Percentiles rank a stretch among this genome's conserved stretches.
phyloP scores from a whole-genome alignment of 768 basidiomycete genomes.

The Hericium erinaceus region DNA sequence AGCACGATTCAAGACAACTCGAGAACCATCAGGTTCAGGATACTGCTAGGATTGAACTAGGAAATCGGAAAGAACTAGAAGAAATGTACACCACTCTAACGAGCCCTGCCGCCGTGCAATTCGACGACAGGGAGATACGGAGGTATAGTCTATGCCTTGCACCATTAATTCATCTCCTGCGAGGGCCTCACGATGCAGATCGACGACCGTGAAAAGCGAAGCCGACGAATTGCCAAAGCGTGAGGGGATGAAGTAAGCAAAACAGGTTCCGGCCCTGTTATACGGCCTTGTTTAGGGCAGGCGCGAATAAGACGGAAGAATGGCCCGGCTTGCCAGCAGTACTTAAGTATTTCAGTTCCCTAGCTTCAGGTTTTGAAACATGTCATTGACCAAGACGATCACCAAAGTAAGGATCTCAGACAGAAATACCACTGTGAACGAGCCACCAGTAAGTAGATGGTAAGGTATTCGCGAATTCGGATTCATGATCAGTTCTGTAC shows the following conservation, averaged over 20 bases:
- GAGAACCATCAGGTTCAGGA: no score
- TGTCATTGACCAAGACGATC: no score
- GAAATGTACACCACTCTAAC: slow-evolving; percentile 17
- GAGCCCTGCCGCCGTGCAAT: slow-evolving; percentile 12
- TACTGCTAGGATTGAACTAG: no score
- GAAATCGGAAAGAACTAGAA: neutral
- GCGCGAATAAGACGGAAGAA: neutral
- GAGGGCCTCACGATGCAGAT: slow-evolving; percentile 11
- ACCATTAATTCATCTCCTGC: slow-evolving; percentile 17
- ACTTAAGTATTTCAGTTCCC: no score
- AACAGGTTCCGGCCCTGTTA: neutral
- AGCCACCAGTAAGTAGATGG: no score
- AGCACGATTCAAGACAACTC: no score
- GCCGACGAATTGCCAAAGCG: slow-evolving; percentile 6
- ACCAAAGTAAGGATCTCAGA: no score
- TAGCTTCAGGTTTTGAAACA: no score
- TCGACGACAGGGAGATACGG: slow-evolving; percentile 15
- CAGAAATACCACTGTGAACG: no score
- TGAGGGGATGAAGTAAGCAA: slow-evolving; percentile 7
- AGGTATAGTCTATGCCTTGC: slow-evolving; percentile 16
- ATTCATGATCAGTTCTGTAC: no score
- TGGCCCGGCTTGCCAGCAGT: no score
- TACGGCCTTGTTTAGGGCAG: slow-evolving; percentile 1
- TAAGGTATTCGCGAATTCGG: no score
- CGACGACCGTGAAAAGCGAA: slow-evolving; percentile 10